These are phyloP conservation scores for Trichocladium antarcticum DNA, from an alignment of 495 filamentous ascomycete genomes.

Conservation along the genomic window DNA sequence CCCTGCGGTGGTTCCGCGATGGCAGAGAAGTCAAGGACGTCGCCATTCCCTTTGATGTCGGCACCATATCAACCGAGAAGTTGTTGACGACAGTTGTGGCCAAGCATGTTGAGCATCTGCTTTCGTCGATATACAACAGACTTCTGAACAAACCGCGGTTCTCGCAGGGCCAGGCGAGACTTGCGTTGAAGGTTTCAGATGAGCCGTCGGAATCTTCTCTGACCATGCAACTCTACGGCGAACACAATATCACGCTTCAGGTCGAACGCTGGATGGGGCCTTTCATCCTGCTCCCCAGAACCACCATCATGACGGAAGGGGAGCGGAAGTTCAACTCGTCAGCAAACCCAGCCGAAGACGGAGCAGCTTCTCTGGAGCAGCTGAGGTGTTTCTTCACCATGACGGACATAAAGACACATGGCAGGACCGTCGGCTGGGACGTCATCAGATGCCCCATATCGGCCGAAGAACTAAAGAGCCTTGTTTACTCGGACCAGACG, in stretches of 20 bases:
- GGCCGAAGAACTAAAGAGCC: conserved; percentile 46
- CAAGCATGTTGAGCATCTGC: conserved; percentile 55
- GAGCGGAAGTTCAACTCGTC: conserved; percentile 44
- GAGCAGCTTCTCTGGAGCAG: conserved; percentile 40
- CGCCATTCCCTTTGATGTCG: conserved; percentile 52
- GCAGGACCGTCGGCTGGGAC: conserved; percentile 52
- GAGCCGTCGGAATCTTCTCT: conserved; percentile 57
- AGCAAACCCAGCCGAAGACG: conserved; percentile 45
- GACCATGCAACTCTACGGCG: conserved; percentile 52
- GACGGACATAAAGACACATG: conserved; percentile 52
- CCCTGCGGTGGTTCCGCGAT: conserved; percentile 75
- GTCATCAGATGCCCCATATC: conserved; percentile 42
- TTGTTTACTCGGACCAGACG: conserved; percentile 45
- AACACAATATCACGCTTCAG: conserved; percentile 46
- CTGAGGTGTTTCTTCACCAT: conserved; percentile 48
- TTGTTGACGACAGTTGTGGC: conserved; percentile 66
- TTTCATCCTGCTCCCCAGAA: conserved; percentile 41
- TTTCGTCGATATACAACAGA: conserved; percentile 48
- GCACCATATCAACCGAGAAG: conserved; percentile 56
- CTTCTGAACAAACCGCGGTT: conserved; percentile 50
- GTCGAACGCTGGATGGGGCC: conserved; percentile 59
- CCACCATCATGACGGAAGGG: conserved; percentile 26
- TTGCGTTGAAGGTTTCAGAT: conserved; percentile 43
- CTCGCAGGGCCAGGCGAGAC: conserved; percentile 40
- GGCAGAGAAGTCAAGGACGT: conserved; percentile 57